phyloP scores from a whole-genome alignment of 306 rosid genomes.

The Hylodesmum podocarpum region DNA sequence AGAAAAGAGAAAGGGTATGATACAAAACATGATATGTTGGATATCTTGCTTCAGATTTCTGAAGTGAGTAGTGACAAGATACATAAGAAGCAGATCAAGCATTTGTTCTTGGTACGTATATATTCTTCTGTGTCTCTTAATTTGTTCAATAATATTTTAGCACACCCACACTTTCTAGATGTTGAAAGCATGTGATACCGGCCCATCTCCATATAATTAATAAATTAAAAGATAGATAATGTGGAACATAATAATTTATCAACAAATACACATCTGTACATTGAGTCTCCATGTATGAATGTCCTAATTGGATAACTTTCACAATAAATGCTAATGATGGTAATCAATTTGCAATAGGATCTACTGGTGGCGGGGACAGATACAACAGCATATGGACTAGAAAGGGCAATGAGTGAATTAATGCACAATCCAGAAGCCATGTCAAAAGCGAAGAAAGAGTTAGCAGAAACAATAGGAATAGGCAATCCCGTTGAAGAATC shows the following conservation, averaged over 20 bases:
- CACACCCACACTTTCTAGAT: too few species aligned
- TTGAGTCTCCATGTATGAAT: too few species aligned
- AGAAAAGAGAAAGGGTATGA: background rate
- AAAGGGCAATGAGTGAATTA: conserved; percentile 55
- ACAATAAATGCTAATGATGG: too few species aligned
- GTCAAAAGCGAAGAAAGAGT: conserved; percentile 45
- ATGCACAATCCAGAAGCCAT: conserved; percentile 42
- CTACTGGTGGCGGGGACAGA: conserved; percentile 59
- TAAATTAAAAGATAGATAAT: too few species aligned
- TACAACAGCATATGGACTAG: conserved; percentile 46
- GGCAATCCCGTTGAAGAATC: conserved; percentile 54
- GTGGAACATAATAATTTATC: too few species aligned
- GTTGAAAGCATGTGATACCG: too few species aligned
- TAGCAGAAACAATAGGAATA: conserved; percentile 44
- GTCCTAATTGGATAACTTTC: too few species aligned
- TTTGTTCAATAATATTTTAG: too few species aligned
- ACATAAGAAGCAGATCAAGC: conserved; percentile 21
- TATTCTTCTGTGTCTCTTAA: background rate
- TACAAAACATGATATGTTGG: conserved; percentile 36
- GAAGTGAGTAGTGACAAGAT: conserved; percentile 30
- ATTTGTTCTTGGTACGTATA: conserved; percentile 32
- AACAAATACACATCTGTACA: too few species aligned
- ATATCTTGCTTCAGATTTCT: conserved; percentile 36
- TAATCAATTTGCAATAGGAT: conserved; percentile 26
- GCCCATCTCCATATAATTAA: too few species aligned